Evolutionary conservation across 495 filamentous ascomycete species (phyloP).

Genomic region (Acidiella bohemica): DNA sequence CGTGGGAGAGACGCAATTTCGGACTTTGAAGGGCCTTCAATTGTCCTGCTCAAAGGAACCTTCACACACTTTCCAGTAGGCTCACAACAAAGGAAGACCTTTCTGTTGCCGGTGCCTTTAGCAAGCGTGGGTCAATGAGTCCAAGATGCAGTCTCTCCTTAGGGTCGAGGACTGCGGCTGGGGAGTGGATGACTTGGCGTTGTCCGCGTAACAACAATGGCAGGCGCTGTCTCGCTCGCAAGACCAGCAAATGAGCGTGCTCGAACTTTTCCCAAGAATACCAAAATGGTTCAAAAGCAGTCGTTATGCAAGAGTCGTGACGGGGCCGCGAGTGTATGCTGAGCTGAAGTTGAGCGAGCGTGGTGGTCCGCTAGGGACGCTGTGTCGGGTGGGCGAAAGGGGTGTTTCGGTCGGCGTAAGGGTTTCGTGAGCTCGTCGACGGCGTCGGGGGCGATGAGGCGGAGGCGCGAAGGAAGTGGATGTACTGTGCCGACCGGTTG

Average conservation of each 20-base stretch:
- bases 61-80: too few relatives aligned
- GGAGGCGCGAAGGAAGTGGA: too few relatives aligned
- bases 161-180: constrained; percentile 5
- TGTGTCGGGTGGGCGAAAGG: constrained; percentile 1
- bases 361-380: not conserved
- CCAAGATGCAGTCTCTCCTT: too few relatives aligned
- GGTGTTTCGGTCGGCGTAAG: constrained; percentile 2
- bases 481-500: constrained; percentile 2
- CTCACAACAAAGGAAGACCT: too few relatives aligned
- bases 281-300: not conserved
- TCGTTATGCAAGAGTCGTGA: not conserved
- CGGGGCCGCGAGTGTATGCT: not conserved
- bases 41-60: too few relatives aligned
- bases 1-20: not conserved
- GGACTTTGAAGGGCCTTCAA: not conserved
- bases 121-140: too few relatives aligned
- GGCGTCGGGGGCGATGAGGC: not conserved
- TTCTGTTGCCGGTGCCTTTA: too few relatives aligned
- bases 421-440: constrained; percentile 1
- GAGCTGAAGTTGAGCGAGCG: constrained; percentile 3
- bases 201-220: constrained; percentile 1
- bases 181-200: constrained; percentile 4
- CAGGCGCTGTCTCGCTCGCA: not conserved
- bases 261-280: not conserved
- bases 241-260: not conserved